Base-by-base conservation (phyloP, 441 rosid genomes). In the Populus trichocarpa region DNA sequence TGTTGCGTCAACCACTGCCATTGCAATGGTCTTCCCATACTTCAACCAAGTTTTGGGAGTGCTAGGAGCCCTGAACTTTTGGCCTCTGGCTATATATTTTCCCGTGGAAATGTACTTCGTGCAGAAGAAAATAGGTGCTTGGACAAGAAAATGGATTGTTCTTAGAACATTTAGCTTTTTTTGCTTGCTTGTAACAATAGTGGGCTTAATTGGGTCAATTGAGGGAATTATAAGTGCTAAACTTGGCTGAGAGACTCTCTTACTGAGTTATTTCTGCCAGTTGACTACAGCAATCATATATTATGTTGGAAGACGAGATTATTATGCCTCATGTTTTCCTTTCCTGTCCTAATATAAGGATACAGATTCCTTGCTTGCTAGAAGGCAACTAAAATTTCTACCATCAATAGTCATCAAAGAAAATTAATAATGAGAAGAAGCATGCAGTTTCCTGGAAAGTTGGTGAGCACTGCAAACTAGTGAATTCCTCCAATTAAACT, bases 101-200 rank as follows among this genome's bases (percentile, higher is more conserved):
- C 98, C 98, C 0, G 93, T 94, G 89, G 96, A 91, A 79, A 94
- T 92, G 92, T 88, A 90, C 79, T 79, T 89, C 38, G 88, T 85
- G 87, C 95, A 88, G 86, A 91, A 76, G 85, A 92, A 88, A 81
- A 83, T 89, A 63, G 76, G 67, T 10, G 77, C 84, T 50, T 91
- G 98, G 98, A 88, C 94, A 7, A 80, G 85, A 73, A 83, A 83
- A 78, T 94, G 98, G 96, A 35, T 92, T 76, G 71, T 89, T 69
- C 93, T 92, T 36, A 84, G 86, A 81, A 82, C 69, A 6, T 91
- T 92, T 67, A 94, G 98, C 87, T 69, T 88, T 7, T 20, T 86
- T 78, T 92, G 93, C 78, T 87, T 94, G 59, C 63, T 87, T 6
- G 82, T 84, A 3, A 70, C 91, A 0, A 25, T 89, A 14, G 20